These are phyloP conservation scores for Fusarium cyanostomum DNA, from an alignment of 2,329 filamentous ascomycete species.

Conservation along the genomic window DNA sequence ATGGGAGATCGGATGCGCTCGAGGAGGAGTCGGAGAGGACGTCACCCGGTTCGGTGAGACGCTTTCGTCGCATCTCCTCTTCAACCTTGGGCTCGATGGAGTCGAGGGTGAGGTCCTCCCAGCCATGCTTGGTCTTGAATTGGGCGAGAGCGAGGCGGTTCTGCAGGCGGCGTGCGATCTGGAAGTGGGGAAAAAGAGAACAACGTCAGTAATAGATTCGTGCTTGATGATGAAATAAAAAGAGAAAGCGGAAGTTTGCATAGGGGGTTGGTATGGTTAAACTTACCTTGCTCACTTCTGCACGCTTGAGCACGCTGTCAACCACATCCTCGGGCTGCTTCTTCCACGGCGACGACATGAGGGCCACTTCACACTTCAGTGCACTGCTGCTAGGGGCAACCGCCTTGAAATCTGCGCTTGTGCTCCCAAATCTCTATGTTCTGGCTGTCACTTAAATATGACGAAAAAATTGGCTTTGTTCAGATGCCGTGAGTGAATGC, in stretches of 20 bases:
- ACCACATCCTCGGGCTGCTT: slow-evolving; percentile 71
- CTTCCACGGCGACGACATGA: slow-evolving; percentile 70
- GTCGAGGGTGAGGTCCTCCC: slow-evolving; percentile 88
- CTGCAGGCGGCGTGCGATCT: slow-evolving; percentile 95
- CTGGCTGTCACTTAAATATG: not conserved
- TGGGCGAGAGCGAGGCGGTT: slow-evolving; percentile 94
- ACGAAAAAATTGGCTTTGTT: not conserved
- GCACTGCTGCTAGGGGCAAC: slow-evolving; percentile 38
- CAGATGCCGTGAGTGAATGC: slow-evolving; percentile 1
- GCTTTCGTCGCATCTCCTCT: slow-evolving; percentile 78
- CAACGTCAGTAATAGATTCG: slow-evolving; percentile 26
- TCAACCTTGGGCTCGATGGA: slow-evolving; percentile 86
- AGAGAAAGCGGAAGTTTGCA: not conserved
- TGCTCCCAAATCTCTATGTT: slow-evolving; percentile 9
- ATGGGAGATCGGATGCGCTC: slow-evolving; percentile 79
- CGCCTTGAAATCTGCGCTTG: slow-evolving; percentile 6
- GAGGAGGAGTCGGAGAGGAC: slow-evolving; percentile 88
- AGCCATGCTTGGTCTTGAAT: slow-evolving; percentile 96
- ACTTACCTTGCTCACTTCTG: slow-evolving; percentile 78
- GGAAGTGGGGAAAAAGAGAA: slow-evolving; percentile 37
- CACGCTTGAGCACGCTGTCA: slow-evolving; percentile 75
- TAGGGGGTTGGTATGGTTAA: slow-evolving; percentile 1
- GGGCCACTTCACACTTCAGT: slow-evolving; percentile 39
- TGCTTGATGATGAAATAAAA: not conserved
- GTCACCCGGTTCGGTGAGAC: slow-evolving; percentile 72